Evolutionary conservation across 1,284 basidiomycete genomes (phyloP), one percentile per base, ranked within the genome.

Genomic region (Peniophora sp.): DNA sequence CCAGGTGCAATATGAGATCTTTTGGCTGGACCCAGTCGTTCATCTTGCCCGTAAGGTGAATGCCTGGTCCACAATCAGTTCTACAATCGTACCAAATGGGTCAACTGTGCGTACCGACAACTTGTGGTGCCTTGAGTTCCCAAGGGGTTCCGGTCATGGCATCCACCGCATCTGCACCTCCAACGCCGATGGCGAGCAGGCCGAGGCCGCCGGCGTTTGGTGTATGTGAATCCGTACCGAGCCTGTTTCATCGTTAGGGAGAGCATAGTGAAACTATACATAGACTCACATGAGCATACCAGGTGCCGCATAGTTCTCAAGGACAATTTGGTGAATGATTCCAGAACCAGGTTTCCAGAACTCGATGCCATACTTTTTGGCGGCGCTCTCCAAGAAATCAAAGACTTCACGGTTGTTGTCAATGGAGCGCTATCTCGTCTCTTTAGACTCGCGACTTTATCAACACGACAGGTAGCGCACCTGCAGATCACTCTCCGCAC

Each of bases 131-230:
- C 69, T 97, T 96, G 52, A 99, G 74, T 68, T 99, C 97, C 97
- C 97, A 99, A 36, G 96, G 94, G 17, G 95, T 97, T 54, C 91
- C 88, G 9, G 96, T 97, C 85, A 99, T 89, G 14, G 94, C 97
- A 67, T 99, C 97, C 27, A 99, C 97, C 17, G 97, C 97, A 65
- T 99, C 97, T 19, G 97, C 97, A 54, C 97, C 97, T 58, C 97
- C 97, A 22, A 99, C 97, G 55, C 97, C 97, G 53, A 98, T 98
- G 9, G 97, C 97, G 54, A 99, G 81, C 77, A 96, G 83, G n/a
- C 97, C 97, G 50, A 99, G 81, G 47, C 97, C 97, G 56, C 95
- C 94, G 41, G 97, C 97, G 66, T 99, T 99, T 8, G 97, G 97
- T 3, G 97, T 99, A 70, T 99, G 97, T 27, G 92, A 96, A 70